Percentiles rank a stretch among this genome's conserved stretches.
These are phyloP conservation scores for Trichoderma atroviride DNA, from an alignment of 2,329 filamentous ascomycete genomes.

Conservation along the genomic window DNA sequence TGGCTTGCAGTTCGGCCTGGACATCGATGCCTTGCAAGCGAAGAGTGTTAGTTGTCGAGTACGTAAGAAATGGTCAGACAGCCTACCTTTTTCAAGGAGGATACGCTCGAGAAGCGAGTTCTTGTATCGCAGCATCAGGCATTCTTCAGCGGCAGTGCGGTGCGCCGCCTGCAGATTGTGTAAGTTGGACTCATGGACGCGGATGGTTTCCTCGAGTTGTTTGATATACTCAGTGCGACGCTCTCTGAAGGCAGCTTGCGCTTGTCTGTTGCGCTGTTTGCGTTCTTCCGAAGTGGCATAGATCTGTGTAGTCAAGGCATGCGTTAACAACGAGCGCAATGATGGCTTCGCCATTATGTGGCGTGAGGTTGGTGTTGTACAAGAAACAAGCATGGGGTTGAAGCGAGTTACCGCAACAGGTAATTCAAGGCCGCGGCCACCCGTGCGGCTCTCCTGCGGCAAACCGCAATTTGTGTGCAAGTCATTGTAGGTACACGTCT, in stretches of 20 bases:
- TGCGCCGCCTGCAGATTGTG: constrained; percentile 93
- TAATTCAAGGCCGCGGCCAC: constrained; percentile 2
- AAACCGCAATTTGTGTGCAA: neutral
- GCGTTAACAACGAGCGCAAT: constrained; percentile 26
- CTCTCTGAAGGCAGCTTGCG: constrained; percentile 95
- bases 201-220: constrained; percentile 95
- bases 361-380: neutral
- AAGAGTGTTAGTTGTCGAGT: neutral
- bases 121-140: constrained; percentile 97
- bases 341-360: constrained; percentile 2
- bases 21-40: constrained; percentile 80
- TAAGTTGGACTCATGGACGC: constrained; percentile 92
- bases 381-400: neutral
- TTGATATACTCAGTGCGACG: constrained; percentile 99
- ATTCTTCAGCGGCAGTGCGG: constrained; percentile 92
- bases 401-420: constrained; percentile 14
- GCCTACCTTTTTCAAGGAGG: constrained; percentile 86
- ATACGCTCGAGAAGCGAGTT: constrained; percentile 96
- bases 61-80: neutral
- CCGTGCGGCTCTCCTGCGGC: neutral
- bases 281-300: constrained; percentile 98
- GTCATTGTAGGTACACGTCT: neutral
- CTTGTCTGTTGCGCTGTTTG: constrained; percentile 96
- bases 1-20: constrained; percentile 89
- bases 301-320: constrained; percentile 60